Base-by-base conservation (phyloP, 1,284 basidiomycete genomes). In the Amylostereum chailletii region DNA sequence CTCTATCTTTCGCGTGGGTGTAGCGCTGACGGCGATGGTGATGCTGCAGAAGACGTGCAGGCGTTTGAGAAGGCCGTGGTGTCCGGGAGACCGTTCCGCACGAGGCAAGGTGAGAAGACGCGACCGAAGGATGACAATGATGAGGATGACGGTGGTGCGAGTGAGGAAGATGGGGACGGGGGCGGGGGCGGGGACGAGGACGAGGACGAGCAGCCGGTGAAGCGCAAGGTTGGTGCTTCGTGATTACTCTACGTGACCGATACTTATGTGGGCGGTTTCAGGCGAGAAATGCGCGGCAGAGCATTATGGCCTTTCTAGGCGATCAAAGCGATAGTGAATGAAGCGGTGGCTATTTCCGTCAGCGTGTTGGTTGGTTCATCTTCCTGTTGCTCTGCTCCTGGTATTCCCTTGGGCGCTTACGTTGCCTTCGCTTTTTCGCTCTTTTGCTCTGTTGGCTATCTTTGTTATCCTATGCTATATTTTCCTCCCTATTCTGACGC, bases 31-130 rank as follows among this genome's bases (percentile, higher is more conserved):
- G 51, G 48, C 29, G 42, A 42, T 51, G 36, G 4, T 41, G 9
- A 38, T 43, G 38, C 46, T 45, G 47, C 59, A 86, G 85, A 77
- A 72, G 85, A 86, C 52, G 83, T 86, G 31, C 69, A 78, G 55
- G 69, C 72, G 47, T 87, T 86, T 51, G 80, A 61, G 50, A 60
- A 62, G 54, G 60, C 62, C 31, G 54, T 67, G 2, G 61, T 59
- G 30, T 51, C 58, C 0, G 61, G 61, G 5, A 32, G 50, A 53
- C 27, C 54, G 53, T 45, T 54, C 55, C 38, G 57, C 31, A 43
- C 53, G 33, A 19, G 19, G 19, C 19, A 19, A 19, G 19, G 19
- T 19, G 19, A 19, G 19, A 19, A 19, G 19, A 19, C 19, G 19
- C 19, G 19, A 19, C 19, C 19, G 19, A 19, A 19, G 19, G 19